phyloP scores from a whole-genome alignment of 2,329 filamentous ascomycete species.

The Apiospora kogelbergensis region DNA sequence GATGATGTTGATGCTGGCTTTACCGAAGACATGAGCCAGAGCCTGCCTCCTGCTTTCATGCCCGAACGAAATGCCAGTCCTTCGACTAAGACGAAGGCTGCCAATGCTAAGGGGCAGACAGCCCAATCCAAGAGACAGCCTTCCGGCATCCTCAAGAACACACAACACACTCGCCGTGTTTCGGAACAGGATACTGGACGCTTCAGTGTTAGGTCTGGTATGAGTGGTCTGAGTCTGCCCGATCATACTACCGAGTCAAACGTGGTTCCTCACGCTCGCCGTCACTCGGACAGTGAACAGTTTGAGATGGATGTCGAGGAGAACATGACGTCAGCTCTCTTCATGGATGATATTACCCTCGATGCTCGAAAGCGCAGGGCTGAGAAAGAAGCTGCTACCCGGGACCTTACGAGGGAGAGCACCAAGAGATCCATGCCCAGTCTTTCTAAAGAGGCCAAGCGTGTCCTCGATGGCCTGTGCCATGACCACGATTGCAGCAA shows the following conservation, averaged over 20 bases:
- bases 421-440: constrained; percentile 38
- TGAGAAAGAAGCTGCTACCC: constrained; percentile 21
- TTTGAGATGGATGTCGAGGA: constrained; percentile 36
- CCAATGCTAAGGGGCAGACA: constrained; percentile 9
- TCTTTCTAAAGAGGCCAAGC: constrained; percentile 52
- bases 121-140: constrained; percentile 21
- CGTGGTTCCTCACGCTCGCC: constrained; percentile 20
- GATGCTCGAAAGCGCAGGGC: constrained; percentile 39
- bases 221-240: constrained; percentile 31
- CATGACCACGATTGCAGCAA: constrained; percentile 53
- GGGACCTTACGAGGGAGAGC: constrained; percentile 33
- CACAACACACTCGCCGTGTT: constrained; percentile 25
- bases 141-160: constrained; percentile 36
- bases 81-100: constrained; percentile 20
- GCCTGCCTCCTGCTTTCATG: constrained; percentile 26
- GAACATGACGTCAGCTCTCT: constrained; percentile 60
- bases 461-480: constrained; percentile 53
- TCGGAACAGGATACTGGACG: constrained; percentile 32
- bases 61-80: constrained; percentile 17
- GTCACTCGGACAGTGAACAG: constrained; percentile 24
- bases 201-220: constrained; percentile 34
- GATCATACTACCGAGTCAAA: constrained; percentile 24
- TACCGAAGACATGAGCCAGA: constrained; percentile 28
- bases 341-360: constrained; percentile 58
- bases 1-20: constrained; percentile 21